Percentiles rank a stretch among this genome's conserved stretches.
Evolutionary conservation across 2,329 filamentous ascomycete species (phyloP).

Genomic region (Simplicillium aogashimaense): DNA sequence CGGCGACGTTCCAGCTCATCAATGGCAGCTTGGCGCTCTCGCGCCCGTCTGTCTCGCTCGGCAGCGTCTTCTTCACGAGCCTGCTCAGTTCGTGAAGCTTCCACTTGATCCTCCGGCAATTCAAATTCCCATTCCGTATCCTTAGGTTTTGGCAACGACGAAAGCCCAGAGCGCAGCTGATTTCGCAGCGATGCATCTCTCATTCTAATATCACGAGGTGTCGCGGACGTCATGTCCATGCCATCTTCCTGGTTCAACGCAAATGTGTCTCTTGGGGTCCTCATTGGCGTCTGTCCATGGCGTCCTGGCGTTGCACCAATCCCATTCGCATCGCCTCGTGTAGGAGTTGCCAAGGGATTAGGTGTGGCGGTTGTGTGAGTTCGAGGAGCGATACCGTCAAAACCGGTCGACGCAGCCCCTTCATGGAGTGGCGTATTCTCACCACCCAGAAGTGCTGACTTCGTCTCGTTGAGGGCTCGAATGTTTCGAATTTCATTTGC

Average conservation of each 20-base stretch:
- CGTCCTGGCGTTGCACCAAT: conserved; percentile 57
- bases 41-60: conserved; percentile 70
- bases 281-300: conserved; percentile 72
- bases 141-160: conserved; percentile 82
- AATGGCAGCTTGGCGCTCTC: conserved; percentile 58
- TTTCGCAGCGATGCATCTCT: conserved; percentile 59
- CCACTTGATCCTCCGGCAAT: conserved; percentile 70
- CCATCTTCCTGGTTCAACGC: conserved; percentile 66
- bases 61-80: conserved; percentile 51
- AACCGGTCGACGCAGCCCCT: conserved; percentile 72
- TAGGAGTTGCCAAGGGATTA: conserved; percentile 88
- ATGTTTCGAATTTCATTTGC: conserved; percentile 96
- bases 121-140: conserved; percentile 93
- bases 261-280: conserved; percentile 82
- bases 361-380: conserved; percentile 80
- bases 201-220: conserved; percentile 65
- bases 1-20: conserved; percentile 73
- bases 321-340: conserved; percentile 51
- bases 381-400: conserved; percentile 74
- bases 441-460: conserved; percentile 85
- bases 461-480: conserved; percentile 80
- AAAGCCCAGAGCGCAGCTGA: conserved; percentile 62
- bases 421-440: conserved; percentile 88
- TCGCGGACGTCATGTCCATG: conserved; percentile 60
- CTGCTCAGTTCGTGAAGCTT: conserved; percentile 34